phyloP scores from a whole-genome alignment of 1,284 basidiomycete species.

The Leucoagaricus sp. region DNA sequence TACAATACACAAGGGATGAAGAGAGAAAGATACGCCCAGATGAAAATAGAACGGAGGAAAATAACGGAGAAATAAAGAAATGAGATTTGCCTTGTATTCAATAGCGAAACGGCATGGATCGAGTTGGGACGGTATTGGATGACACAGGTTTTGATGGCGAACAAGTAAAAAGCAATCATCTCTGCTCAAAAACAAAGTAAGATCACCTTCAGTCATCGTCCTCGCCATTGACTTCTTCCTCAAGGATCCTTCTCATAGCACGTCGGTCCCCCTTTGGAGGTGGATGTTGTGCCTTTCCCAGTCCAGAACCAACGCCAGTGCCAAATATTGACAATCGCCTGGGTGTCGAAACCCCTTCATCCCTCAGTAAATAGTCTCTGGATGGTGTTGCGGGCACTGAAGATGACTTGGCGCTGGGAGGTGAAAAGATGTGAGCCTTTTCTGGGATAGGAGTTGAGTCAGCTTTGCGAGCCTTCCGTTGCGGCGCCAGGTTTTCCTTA shows the following conservation, averaged over 20 bases:
- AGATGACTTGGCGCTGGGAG: conserved; percentile 15
- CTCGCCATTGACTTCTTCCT: conserved; percentile 31
- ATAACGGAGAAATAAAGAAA: conserved; percentile 10
- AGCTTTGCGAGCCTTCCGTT: conserved; percentile 42
- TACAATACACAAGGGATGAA: conserved; percentile 6
- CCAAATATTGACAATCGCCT: conserved; percentile 11
- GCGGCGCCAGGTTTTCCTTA: conserved; percentile 59
- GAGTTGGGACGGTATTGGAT: neutral
- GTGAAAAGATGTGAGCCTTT: conserved; percentile 22
- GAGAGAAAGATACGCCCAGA: conserved; percentile 1
- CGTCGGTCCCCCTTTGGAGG: conserved; percentile 24
- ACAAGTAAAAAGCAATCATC: no score
- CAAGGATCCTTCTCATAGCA: conserved; percentile 28
- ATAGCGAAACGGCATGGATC: neutral
- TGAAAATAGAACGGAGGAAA: conserved; percentile 4
- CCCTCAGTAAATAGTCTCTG: neutral
- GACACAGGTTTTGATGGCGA: neutral
- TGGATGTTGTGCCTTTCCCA: neutral
- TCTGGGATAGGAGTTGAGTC: conserved; percentile 23
- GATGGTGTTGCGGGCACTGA: conserved; percentile 4
- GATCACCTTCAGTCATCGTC: conserved; percentile 23
- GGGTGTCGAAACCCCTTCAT: conserved; percentile 1
- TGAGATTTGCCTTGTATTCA: conserved; percentile 1
- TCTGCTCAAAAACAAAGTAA: no score
- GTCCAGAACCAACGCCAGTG: conserved; percentile 2